phyloP scores from a whole-genome alignment of 1,284 basidiomycete genomes.

The Rhizoctonia solani region DNA sequence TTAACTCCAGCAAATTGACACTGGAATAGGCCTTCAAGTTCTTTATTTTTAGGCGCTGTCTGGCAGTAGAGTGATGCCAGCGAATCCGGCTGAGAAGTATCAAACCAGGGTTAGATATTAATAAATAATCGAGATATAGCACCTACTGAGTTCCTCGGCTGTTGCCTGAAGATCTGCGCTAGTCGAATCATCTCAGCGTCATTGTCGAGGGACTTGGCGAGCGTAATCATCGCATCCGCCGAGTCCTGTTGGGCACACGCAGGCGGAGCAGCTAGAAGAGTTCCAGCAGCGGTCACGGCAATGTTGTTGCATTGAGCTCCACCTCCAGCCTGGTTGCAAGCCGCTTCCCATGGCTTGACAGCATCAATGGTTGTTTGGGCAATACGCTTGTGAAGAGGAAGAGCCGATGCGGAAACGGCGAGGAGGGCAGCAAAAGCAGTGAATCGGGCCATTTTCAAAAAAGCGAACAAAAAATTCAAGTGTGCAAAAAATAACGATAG shows the following conservation, averaged over 20 bases:
- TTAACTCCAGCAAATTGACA: constrained; percentile 59
- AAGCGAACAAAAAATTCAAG: neutral
- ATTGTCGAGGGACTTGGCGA: constrained; percentile 61
- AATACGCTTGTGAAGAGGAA: constrained; percentile 51
- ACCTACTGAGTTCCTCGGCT: constrained; percentile 56
- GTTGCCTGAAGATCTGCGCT: constrained; percentile 55
- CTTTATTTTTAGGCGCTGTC: constrained; percentile 53
- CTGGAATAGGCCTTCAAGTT: constrained; percentile 59
- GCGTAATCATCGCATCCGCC: constrained; percentile 62
- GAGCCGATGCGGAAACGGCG: constrained; percentile 44
- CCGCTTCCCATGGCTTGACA: constrained; percentile 51
- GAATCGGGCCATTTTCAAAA: constrained; percentile 41
- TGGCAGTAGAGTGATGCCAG: constrained; percentile 58
- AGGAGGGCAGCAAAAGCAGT: constrained; percentile 44
- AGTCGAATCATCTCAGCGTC: constrained; percentile 57
- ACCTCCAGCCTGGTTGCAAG: constrained; percentile 44
- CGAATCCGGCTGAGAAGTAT: constrained; percentile 48
- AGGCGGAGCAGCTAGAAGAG: constrained; percentile 22
- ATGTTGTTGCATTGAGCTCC: constrained; percentile 6
- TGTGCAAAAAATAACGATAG: constrained; percentile 29
- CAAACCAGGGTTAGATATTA: constrained; percentile 36
- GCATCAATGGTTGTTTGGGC: constrained; percentile 51
- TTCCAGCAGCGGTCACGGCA: constrained; percentile 22
- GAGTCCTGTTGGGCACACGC: constrained; percentile 64
- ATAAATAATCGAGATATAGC: neutral